Evolutionary conservation across 345 rosid species (phyloP).

Genomic region (Ceriops zippeliana): DNA sequence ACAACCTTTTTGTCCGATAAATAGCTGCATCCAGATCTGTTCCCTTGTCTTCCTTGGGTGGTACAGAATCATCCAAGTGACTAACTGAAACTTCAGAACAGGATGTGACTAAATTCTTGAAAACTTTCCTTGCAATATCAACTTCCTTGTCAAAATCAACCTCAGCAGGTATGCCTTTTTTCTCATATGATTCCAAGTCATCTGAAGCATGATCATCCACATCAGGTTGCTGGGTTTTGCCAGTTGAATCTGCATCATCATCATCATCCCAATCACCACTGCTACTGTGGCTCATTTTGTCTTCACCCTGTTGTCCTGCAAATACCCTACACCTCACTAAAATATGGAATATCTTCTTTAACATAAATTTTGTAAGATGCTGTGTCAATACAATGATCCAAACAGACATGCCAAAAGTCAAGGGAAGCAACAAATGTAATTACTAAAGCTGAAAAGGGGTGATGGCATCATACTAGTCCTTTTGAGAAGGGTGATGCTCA

Average conservation of each 20-base stretch:
- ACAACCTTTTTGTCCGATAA: conserved; percentile 26
- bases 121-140: conserved; percentile 69
- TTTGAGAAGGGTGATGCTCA: too few relatives aligned
- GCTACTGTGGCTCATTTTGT: conserved; percentile 46
- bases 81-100: conserved; percentile 39
- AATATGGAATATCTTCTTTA: conserved; percentile 7
- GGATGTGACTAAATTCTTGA: conserved; percentile 50
- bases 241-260: conserved; percentile 15
- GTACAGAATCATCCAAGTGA: conserved; percentile 29
- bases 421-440: too few relatives aligned
- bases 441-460: too few relatives aligned
- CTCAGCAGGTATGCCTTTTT: conserved; percentile 30
- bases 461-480: too few relatives aligned
- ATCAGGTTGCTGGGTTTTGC: conserved; percentile 19
- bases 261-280: conserved; percentile 56
- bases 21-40: conserved; percentile 25
- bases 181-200: conserved; percentile 30
- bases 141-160: conserved; percentile 75
- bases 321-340: conserved; percentile 11
- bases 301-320: conserved; percentile 50
- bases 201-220: conserved; percentile 30
- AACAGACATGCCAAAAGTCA: too few relatives aligned
- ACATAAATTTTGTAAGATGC: neutral
- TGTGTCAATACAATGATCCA: too few relatives aligned
- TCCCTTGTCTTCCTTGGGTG: conserved; percentile 24